A percentile compares a stretch with the other conserved stretches of the same genome.
phyloP scores from a whole-genome alignment of 192 early-diverging fungal species.

The Chytriomyces sp. region DNA sequence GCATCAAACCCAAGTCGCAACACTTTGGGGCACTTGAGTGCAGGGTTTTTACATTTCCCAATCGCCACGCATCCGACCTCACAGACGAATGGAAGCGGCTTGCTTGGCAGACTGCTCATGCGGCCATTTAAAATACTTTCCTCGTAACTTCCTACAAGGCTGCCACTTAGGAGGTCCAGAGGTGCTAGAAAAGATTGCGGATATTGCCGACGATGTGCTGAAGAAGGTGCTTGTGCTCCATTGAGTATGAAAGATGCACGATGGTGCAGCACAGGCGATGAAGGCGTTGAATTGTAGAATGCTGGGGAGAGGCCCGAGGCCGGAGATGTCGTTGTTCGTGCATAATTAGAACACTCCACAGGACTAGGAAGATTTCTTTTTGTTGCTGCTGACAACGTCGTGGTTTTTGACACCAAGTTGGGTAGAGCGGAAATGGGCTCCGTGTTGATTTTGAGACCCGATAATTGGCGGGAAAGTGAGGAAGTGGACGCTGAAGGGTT shows the following conservation, averaged over 20 bases:
- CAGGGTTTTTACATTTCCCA: slow-evolving; percentile 64
- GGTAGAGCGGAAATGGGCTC: not conserved
- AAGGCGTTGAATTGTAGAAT: too few relatives aligned
- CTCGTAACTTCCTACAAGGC: slow-evolving; percentile 61
- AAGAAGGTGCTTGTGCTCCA: not conserved
- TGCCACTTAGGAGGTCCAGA: not conserved
- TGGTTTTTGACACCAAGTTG: not conserved
- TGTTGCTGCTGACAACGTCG: too few relatives aligned
- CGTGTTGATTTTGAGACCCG: not conserved
- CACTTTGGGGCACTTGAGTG: slow-evolving; percentile 69
- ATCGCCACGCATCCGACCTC: slow-evolving; percentile 73
- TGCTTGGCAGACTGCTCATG: slow-evolving; percentile 77
- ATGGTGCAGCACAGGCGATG: too few relatives aligned
- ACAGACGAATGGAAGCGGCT: slow-evolving; percentile 71
- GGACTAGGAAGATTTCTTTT: too few relatives aligned
- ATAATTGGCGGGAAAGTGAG: not conserved
- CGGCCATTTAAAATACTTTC: slow-evolving; percentile 78
- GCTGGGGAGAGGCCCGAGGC: too few relatives aligned
- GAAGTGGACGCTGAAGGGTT: not conserved
- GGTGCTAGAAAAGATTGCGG: not conserved
- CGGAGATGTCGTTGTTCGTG: too few relatives aligned
- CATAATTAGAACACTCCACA: too few relatives aligned
- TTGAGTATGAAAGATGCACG: too few relatives aligned
- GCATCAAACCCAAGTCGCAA: slow-evolving; percentile 69
- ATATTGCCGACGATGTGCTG: not conserved